Percentiles rank a stretch among this genome's conserved stretches.
These are phyloP conservation scores for Cryphonectria japonica DNA, from an alignment of 2,329 filamentous ascomycete genomes.

Conservation along the genomic window DNA sequence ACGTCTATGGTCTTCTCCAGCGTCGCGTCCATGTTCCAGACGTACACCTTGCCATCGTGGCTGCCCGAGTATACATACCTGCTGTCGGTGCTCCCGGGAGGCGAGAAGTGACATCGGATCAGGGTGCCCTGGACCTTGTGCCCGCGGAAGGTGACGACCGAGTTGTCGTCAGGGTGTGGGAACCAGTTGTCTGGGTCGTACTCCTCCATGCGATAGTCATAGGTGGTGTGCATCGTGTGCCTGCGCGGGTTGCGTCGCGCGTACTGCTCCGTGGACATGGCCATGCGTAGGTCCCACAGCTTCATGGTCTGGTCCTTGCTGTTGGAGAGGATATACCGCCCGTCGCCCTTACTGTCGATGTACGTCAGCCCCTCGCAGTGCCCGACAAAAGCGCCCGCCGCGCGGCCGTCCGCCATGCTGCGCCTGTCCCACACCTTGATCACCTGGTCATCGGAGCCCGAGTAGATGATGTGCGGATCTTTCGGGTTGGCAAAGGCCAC, in stretches of 20 bases:
- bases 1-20: slow-evolving; percentile 80
- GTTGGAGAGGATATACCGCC: slow-evolving; percentile 86
- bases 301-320: slow-evolving; percentile 98
- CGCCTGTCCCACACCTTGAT: slow-evolving; percentile 96
- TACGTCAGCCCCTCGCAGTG: slow-evolving; percentile 71
- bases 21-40: slow-evolving; percentile 94
- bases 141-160: slow-evolving; percentile 88
- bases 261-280: slow-evolving; percentile 73
- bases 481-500: slow-evolving; percentile 91
- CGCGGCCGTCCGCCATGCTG: slow-evolving; percentile 83
- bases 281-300: slow-evolving; percentile 92
- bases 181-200: slow-evolving; percentile 70
- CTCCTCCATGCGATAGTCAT: slow-evolving; percentile 73
- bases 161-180: slow-evolving; percentile 84
- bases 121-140: slow-evolving; percentile 88
- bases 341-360: slow-evolving; percentile 71
- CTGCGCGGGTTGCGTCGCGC: slow-evolving; percentile 58
- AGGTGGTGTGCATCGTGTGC: slow-evolving; percentile 59
- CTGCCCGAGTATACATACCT: slow-evolving; percentile 93
- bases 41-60: slow-evolving; percentile 84
- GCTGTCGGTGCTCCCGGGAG: slow-evolving; percentile 81
- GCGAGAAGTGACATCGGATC: slow-evolving; percentile 94
- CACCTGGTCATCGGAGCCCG: slow-evolving; percentile 90
- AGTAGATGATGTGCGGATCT: slow-evolving; percentile 93
- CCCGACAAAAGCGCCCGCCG: slow-evolving; percentile 68